Evolutionary conservation across 108 stramenopile genomes (phyloP).

Genomic region (Cyclotella cryptica): DNA sequence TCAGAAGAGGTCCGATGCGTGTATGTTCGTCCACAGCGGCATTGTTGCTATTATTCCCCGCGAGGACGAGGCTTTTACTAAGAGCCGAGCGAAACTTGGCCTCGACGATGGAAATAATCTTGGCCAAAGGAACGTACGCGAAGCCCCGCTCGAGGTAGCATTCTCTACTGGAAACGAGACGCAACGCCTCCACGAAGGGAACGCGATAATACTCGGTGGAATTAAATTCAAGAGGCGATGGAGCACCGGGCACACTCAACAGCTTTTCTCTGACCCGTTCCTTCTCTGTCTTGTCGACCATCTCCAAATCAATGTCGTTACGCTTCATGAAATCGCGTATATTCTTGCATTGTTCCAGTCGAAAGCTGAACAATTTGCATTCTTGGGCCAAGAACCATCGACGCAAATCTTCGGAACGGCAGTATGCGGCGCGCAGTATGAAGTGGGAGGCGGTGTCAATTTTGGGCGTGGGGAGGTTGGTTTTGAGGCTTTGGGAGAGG

Average conservation of each 20-base stretch:
- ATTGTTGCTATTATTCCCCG: slow-evolving; percentile 47
- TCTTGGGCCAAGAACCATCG: slow-evolving; percentile 93
- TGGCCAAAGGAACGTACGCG: slow-evolving; percentile 90
- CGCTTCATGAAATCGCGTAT: slow-evolving; percentile 63
- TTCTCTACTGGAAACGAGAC: slow-evolving; percentile 79
- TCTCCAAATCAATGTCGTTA: slow-evolving; percentile 71
- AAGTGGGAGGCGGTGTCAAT: slow-evolving; percentile 95
- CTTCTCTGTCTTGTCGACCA: slow-evolving; percentile 63
- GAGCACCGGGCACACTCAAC: slow-evolving; percentile 39
- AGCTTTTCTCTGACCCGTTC: slow-evolving; percentile 43
- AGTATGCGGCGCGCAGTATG: slow-evolving; percentile 95
- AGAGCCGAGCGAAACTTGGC: slow-evolving; percentile 80
- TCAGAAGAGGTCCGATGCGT: slow-evolving; percentile 82
- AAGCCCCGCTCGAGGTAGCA: slow-evolving; percentile 85
- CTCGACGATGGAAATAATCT: slow-evolving; percentile 81
- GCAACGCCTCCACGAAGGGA: slow-evolving; percentile 93
- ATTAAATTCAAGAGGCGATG: slow-evolving; percentile 53
- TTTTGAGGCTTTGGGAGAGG: slow-evolving; percentile 43
- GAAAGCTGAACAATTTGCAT: slow-evolving; percentile 80
- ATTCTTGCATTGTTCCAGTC: slow-evolving; percentile 69
- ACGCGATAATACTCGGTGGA: slow-evolving; percentile 80
- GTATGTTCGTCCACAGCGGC: slow-evolving; percentile 50
- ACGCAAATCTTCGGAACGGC: slow-evolving; percentile 87
- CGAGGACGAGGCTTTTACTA: slow-evolving; percentile 77
- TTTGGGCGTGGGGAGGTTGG: slow-evolving; percentile 46